phyloP scores from a whole-genome alignment of 1,284 basidiomycete genomes.

The Meripilus lineatus region DNA sequence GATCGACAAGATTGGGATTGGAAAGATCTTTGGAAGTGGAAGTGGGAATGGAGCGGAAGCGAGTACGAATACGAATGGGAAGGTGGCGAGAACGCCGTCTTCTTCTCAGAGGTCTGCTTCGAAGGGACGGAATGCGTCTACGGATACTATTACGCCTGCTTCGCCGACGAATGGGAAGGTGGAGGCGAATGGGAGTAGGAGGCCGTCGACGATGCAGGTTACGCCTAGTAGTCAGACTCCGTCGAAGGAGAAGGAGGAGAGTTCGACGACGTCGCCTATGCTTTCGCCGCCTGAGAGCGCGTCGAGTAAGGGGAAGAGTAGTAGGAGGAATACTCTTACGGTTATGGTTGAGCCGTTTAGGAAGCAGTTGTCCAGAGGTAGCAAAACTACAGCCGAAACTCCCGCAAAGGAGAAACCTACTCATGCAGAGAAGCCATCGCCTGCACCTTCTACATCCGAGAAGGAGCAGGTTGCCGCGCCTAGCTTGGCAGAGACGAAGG shows the following conservation, averaged over 20 bases:
- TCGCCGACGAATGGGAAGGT: conserved; percentile 11
- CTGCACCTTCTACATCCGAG: conserved; percentile 5
- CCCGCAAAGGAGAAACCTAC: conserved; percentile 34
- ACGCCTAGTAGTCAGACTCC: conserved; percentile 12
- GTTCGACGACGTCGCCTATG: conserved; percentile 25
- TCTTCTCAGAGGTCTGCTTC: conserved; percentile 33
- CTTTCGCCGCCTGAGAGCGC: conserved; percentile 21
- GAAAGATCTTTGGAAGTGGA: conserved; percentile 49
- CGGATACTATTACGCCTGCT: conserved; percentile 22
- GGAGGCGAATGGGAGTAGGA: conserved; percentile 18
- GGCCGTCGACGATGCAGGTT: conserved; percentile 34
- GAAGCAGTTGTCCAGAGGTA: conserved; percentile 43
- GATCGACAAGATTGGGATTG: conserved; percentile 71
- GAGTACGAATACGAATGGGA: conserved; percentile 19
- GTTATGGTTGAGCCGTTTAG: conserved; percentile 78
- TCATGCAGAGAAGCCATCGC: conserved; percentile 18
- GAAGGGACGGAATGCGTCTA: conserved; percentile 18
- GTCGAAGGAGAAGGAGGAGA: conserved; percentile 21
- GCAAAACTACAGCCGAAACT: conserved; percentile 24
- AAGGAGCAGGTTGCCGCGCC: background rate
- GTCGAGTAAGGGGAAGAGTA: conserved; percentile 44
- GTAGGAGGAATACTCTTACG: conserved; percentile 73
- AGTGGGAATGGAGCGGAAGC: conserved; percentile 3
- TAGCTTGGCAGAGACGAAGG: conserved; percentile 13
- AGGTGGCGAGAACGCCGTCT: conserved; percentile 36